Percentiles rank a stretch among this genome's conserved stretches.
Conservation (phyloP, 495 filamentous ascomycete genomes). For the Aspergillus nanangensis region DNA sequence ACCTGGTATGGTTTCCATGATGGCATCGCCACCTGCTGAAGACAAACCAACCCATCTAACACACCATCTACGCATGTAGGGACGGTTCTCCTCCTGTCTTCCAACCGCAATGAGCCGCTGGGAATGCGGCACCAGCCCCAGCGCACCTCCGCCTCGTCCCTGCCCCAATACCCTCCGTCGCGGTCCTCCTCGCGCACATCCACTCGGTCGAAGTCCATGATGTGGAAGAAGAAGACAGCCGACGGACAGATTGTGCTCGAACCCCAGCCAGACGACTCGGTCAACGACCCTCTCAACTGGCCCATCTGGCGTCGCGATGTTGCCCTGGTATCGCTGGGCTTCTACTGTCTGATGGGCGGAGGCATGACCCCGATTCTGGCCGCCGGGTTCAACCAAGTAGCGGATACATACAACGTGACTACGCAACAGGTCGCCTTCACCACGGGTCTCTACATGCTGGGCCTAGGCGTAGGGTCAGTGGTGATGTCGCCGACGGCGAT, state of each 20-base stretch:
- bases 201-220: slow-evolving; percentile 42
- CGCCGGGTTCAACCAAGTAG: slow-evolving; percentile 83
- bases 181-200: slow-evolving; percentile 29
- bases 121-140: slow-evolving; percentile 72
- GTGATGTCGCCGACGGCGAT: slow-evolving; percentile 89
- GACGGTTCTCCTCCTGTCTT: slow-evolving; percentile 73
- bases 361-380: slow-evolving; percentile 91
- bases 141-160: slow-evolving; percentile 71
- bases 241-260: slow-evolving; percentile 86
- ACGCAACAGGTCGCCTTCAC: slow-evolving; percentile 79
- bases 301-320: slow-evolving; percentile 74
- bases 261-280: slow-evolving; percentile 86
- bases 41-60: slow-evolving; percentile 5
- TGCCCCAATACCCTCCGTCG: slow-evolving; percentile 53
- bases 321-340: slow-evolving; percentile 77
- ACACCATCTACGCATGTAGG: slow-evolving; percentile 43
- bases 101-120: slow-evolving; percentile 74
- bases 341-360: slow-evolving; percentile 89
- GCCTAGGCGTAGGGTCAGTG: slow-evolving; percentile 79
- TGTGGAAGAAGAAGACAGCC: slow-evolving; percentile 73
- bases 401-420: slow-evolving; percentile 62
- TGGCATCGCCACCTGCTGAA: too few relatives aligned
- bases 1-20: slow-evolving; percentile 62
- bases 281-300: slow-evolving; percentile 95
- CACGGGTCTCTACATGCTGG: slow-evolving; percentile 94